Evolutionary conservation across 805 yeast genomes (phyloP).

Genomic region (Lipomyces yamanashiensis): DNA sequence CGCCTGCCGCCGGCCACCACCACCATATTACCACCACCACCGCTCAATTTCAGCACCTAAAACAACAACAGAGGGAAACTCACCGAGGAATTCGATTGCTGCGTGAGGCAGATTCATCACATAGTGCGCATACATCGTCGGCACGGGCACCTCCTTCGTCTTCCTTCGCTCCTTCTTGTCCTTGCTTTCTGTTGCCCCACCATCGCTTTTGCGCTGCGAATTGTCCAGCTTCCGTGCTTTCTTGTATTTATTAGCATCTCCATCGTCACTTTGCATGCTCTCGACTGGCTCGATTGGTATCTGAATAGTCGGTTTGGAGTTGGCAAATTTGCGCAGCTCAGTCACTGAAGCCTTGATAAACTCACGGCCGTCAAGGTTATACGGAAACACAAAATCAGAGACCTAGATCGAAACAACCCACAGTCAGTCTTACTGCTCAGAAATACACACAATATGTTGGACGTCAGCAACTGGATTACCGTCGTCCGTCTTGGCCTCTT

Average conservation of each 20-base stretch:
- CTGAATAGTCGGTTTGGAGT: conserved; percentile 3
- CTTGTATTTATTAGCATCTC: conserved; percentile 8
- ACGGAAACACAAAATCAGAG: conserved; percentile 58
- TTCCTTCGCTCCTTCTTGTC: conserved; percentile 2
- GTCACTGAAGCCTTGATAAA: conserved; percentile 57
- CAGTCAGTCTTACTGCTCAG: background rate
- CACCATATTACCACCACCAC: background rate
- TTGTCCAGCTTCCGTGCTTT: conserved; percentile 3
- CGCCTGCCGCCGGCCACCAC: background rate
- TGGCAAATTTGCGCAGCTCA: conserved; percentile 23
- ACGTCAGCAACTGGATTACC: conserved; percentile 28
- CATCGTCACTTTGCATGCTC: conserved; percentile 1
- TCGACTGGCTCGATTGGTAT: conserved; percentile 6
- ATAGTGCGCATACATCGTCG: conserved; percentile 67
- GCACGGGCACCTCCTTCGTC: conserved; percentile 43
- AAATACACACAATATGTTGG: conserved; percentile 16
- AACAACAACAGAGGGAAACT: conserved; percentile 8
- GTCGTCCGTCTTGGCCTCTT: conserved; percentile 32
- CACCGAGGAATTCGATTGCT: conserved; percentile 69
- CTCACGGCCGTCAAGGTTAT: conserved; percentile 80
- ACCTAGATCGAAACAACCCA: conserved; percentile 13
- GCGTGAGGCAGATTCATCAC: conserved; percentile 97
- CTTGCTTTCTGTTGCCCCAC: background rate
- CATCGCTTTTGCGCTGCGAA: conserved; percentile 3
- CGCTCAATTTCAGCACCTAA: background rate